Base-by-base conservation (phyloP, 176 grass and related monocot species). In the Phragmites australis region DNA sequence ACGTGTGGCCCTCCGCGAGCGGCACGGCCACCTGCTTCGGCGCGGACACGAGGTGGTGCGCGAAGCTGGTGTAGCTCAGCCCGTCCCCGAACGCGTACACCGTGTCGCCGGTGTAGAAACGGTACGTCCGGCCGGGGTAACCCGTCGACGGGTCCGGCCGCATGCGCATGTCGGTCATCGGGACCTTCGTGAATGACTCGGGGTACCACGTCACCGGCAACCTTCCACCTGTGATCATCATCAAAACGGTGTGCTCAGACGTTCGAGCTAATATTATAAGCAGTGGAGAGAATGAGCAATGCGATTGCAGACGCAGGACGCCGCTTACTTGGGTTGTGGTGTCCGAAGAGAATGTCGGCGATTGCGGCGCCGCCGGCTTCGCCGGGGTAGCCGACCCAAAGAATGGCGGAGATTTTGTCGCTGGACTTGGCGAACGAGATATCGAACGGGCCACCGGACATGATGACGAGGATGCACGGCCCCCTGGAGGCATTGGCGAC, bases 181-280 rank as follows among this genome's bases (percentile, higher is more conserved):
- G 9, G 6, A 98, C 67, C 43, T 84, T 91, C 2, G 92, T 76
- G 65, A 82, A 98, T 12, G 88, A 84, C 49, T 85, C 75, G 1
- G 90, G 88, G 71, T 98, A 98, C 96, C 96, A 98, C n/a, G 96
- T 98, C 83, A 94, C 88, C 21, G 96, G 96, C 65, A 93, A 52
- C 78, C 90, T 94, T 16, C 96, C 96, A 69, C 90, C 96, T 98
- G 63, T 2, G 7, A 8, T 2, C 56, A 65, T 5, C 67, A 39
- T 27, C 19, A 53, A 72, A 23, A 10, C 17, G 70, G 22, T 2
- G 65, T 23, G 16, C 8, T 75, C 32, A 2, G 18, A 44, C 0
- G 37, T 64, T 25, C 79, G 47, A 78, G 5, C n/a, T 40, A 11
- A 14, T n/a, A 17, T 9, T 23, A 16, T n/a, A 7, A 14, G 0